Evolutionary conservation across 768 basidiomycete species (phyloP).

Genomic region (Pisolithus albus): DNA sequence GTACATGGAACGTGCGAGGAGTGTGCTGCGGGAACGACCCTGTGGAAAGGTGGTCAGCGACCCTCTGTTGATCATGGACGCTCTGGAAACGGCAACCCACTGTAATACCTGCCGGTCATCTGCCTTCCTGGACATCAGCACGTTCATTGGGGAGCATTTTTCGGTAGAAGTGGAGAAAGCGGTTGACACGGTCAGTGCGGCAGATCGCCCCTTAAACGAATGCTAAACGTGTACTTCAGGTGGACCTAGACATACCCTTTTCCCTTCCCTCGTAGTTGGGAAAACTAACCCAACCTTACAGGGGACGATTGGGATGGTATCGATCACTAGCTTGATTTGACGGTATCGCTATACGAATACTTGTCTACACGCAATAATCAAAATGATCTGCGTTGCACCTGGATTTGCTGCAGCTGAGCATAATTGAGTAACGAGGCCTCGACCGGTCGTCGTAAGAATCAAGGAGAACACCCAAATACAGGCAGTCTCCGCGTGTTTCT

Average conservation of each 20-base stretch:
- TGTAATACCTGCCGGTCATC: constrained; percentile 26
- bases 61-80: constrained; percentile 26
- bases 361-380: too few relatives aligned
- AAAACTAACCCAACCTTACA: too few relatives aligned
- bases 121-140: constrained; percentile 27
- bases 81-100: constrained; percentile 19
- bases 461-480: too few relatives aligned
- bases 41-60: constrained; percentile 25
- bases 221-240: constrained; percentile 14
- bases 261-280: constrained; percentile 6
- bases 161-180: constrained; percentile 22
- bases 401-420: too few relatives aligned
- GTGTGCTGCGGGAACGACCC: constrained; percentile 24
- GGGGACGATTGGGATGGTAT: too few relatives aligned
- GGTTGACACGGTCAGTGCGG: constrained; percentile 19
- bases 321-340: too few relatives aligned
- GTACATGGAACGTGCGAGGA: constrained; percentile 28
- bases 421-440: too few relatives aligned
- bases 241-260: constrained; percentile 27
- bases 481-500: too few relatives aligned
- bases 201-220: constrained; percentile 1
- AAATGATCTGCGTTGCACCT: too few relatives aligned
- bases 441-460: too few relatives aligned
- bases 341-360: too few relatives aligned
- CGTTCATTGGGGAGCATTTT: constrained; percentile 27